Percentiles rank a stretch among this genome's conserved stretches.
phyloP scores from a whole-genome alignment of 306 rosid genomes.

The Dryas alaskensis region DNA sequence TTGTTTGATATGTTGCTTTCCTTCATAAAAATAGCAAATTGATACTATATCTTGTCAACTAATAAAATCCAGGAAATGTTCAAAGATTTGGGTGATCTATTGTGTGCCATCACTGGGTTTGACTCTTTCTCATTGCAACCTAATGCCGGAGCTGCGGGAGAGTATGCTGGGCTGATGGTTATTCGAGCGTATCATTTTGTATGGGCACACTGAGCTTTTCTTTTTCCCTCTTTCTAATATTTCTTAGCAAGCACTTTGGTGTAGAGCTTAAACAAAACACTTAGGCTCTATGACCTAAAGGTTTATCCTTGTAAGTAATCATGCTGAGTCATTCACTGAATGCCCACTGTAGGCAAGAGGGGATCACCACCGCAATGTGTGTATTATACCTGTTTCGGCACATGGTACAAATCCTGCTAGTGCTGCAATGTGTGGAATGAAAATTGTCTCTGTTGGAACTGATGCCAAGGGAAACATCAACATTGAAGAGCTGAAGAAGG shows the following conservation, averaged over 20 bases:
- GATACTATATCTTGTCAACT: slow-evolving; percentile 8
- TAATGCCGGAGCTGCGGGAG: slow-evolving; percentile 99
- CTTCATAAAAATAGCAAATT: slow-evolving; percentile 32
- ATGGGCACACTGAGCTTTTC: slow-evolving; percentile 28
- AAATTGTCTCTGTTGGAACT: slow-evolving; percentile 92
- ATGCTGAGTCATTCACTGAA: slow-evolving; percentile 16
- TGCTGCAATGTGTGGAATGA: slow-evolving; percentile 99
- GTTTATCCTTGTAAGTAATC: slow-evolving; percentile 1
- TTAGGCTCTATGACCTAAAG: neutral
- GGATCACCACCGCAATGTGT: slow-evolving; percentile 88
- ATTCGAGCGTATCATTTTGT: slow-evolving; percentile 96
- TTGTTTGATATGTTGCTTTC: slow-evolving; percentile 24
- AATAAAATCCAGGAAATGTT: slow-evolving; percentile 83
- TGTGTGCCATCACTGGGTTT: slow-evolving; percentile 88
- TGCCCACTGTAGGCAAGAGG: slow-evolving; percentile 78
- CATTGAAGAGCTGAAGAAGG: slow-evolving; percentile 82
- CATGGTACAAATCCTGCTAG: slow-evolving; percentile 99
- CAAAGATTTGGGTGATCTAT: slow-evolving; percentile 70
- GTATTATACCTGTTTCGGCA: slow-evolving; percentile 97
- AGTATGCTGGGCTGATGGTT: slow-evolving; percentile 99
- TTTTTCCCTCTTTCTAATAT: slow-evolving; percentile 3
- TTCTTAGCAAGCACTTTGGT: neutral
- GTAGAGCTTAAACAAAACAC: neutral
- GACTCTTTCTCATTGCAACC: slow-evolving; percentile 99
- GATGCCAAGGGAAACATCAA: slow-evolving; percentile 98